Conservation (phyloP, 2,329 filamentous ascomycete species). For the Sarocladium strictum region DNA sequence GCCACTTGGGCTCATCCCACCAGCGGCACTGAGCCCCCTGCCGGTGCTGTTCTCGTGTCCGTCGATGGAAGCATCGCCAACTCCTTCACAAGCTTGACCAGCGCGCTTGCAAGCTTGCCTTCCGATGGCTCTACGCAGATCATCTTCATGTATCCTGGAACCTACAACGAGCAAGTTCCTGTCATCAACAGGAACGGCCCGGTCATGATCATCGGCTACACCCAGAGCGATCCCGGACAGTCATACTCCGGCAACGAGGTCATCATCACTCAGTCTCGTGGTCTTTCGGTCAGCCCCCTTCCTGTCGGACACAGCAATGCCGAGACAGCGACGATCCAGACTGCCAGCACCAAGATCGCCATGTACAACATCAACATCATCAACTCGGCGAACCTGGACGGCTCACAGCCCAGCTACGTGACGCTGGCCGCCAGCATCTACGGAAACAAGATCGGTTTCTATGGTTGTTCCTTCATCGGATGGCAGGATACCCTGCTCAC, state of each 20-base stretch:
- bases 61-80: constrained; percentile 18
- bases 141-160: constrained; percentile 61
- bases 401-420: background rate
- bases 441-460: constrained; percentile 16
- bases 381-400: constrained; percentile 23
- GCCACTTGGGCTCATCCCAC: constrained; percentile 24
- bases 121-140: constrained; percentile 36
- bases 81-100: constrained; percentile 23
- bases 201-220: constrained; percentile 56
- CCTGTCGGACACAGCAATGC: constrained; percentile 43
- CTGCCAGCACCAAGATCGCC: constrained; percentile 43
- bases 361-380: constrained; percentile 55
- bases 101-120: constrained; percentile 20
- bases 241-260: constrained; percentile 52
- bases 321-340: constrained; percentile 37
- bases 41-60: constrained; percentile 35
- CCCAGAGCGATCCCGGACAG: constrained; percentile 34
- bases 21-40: constrained; percentile 33
- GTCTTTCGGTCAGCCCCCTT: constrained; percentile 14
- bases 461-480: constrained; percentile 38
- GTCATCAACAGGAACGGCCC: constrained; percentile 36
- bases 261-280: constrained; percentile 33
- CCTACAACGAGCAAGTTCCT: constrained; percentile 54
- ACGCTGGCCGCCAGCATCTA: constrained; percentile 2
- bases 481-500: constrained; percentile 38